These are phyloP conservation scores for Naganishia vishniacii DNA, from an alignment of 768 basidiomycete species.

Conservation along the genomic window DNA sequence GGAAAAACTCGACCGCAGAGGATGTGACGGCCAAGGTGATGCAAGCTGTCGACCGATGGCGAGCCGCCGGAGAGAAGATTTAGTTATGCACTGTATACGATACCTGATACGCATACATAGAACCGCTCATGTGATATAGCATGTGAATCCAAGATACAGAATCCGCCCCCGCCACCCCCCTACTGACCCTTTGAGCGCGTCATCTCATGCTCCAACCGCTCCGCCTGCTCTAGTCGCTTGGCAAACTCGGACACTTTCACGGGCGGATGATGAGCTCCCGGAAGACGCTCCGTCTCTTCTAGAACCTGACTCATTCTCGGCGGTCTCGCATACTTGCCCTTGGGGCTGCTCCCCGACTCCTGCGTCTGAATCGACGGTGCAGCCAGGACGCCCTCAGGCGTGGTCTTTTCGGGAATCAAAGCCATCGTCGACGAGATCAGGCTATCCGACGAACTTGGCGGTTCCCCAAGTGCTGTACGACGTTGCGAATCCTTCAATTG, in stretches of 20 bases:
- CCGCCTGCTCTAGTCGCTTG: slow-evolving; percentile 42
- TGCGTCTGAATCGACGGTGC: slow-evolving; percentile 14
- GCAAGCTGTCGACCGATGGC: slow-evolving; percentile 50
- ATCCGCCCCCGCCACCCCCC: not conserved
- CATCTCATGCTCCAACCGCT: slow-evolving; percentile 39
- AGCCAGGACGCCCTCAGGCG: not conserved
- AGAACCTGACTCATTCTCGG: slow-evolving; percentile 13
- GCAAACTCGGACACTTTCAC: slow-evolving; percentile 43
- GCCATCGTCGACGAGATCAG: not conserved
- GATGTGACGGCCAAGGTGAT: slow-evolving; percentile 56
- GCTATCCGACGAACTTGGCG: slow-evolving; percentile 29
- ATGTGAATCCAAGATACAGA: not conserved
- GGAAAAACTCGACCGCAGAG: slow-evolving; percentile 66
- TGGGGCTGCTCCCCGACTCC: slow-evolving; percentile 11
- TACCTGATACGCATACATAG: not conserved
- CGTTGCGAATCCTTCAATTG: slow-evolving; percentile 18
- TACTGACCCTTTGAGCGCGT: not conserved
- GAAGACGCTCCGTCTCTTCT: slow-evolving; percentile 25
- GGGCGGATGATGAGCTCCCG: slow-evolving; percentile 33
- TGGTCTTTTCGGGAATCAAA: not conserved
- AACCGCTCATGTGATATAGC: not conserved
- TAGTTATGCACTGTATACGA: not conserved
- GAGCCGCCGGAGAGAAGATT: slow-evolving; percentile 33
- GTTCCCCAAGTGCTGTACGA: slow-evolving; percentile 32
- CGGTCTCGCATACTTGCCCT: slow-evolving; percentile 19